These are phyloP conservation scores for Eucalyptus cladocalyx DNA, from an alignment of 345 rosid genomes.

Conservation along the genomic window DNA sequence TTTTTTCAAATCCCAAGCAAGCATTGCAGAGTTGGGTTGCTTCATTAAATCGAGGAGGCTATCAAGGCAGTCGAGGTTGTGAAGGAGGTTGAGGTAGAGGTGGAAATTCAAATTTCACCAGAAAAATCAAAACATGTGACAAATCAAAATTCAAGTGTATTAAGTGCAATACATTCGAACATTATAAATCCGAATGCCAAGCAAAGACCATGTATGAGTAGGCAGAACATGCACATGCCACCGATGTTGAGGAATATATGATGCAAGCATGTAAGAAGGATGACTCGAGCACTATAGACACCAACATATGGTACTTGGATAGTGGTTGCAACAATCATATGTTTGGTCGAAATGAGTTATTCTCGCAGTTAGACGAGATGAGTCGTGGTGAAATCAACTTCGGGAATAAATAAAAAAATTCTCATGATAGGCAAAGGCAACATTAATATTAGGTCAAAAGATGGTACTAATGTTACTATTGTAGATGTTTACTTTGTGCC, in stretches of 20 bases:
- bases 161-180: no score
- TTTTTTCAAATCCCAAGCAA: neutral
- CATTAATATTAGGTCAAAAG: neutral
- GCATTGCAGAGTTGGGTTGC: neutral
- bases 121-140: no score
- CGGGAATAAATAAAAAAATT: no score
- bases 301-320: neutral
- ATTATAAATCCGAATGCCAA: neutral
- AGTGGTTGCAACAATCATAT: neutral
- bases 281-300: neutral
- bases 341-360: neutral
- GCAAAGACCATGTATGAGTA: neutral
- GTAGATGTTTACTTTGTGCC: neutral
- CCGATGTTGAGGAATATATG: neutral
- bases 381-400: neutral
- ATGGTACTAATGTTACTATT: neutral
- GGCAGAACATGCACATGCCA: neutral
- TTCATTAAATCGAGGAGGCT: neutral
- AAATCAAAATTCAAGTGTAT: neutral
- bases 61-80: neutral
- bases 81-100: neutral
- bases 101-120: neutral
- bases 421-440: neutral
- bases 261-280: neutral
- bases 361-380: rapidly evolving